Base-by-base conservation (phyloP, 768 basidiomycete genomes). In the Panus rudis region DNA sequence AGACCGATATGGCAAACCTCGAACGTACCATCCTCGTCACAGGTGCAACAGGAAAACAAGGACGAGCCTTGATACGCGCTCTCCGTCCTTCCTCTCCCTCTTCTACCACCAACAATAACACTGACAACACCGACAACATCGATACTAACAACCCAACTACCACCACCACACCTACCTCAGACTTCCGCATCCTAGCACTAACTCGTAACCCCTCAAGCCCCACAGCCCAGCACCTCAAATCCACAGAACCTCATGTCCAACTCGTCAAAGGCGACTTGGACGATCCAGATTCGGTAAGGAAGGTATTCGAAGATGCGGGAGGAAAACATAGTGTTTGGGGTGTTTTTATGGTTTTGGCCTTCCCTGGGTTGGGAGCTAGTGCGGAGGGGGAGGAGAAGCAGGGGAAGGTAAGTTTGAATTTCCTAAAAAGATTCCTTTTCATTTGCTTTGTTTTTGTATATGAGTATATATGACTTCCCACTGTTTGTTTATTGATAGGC, bases 301-400 rank as follows among this genome's bases (percentile, higher is more conserved):
- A 52, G 35, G 43, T 70, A 6, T 71, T 70, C 41, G 62, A 66
- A 28, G 58, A 64, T 25, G 60, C 57, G 2, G 59, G 62, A 42
- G 43, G 31, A 13, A 48, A 23, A 5, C 59, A 57, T 1, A 61
- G 57, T 0, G 50, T 69, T 8, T 70, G 63, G 63, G 69, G 67
- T 10, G 68, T 70, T 3, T 69, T 63, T 42, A 60, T 62, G 23
- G 63, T 62, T 22, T 56, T 69, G 1, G 63, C 62, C 6, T 70
- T 61, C 44, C 67, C 69, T 0, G 69, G 69, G 10, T 60, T 70
- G 12, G 68, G 69, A 13, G 65, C 61, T 3, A 60, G 62, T 42
- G 64, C 63, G 10, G 62, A 65, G 24, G 65, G 61, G 3, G 66
- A 68, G 37, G 64, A 64, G 45, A 54, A 49, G 21, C 69, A 69